phyloP scores from a whole-genome alignment of 805 yeast genomes.

The Kazachstania psychrophila region DNA sequence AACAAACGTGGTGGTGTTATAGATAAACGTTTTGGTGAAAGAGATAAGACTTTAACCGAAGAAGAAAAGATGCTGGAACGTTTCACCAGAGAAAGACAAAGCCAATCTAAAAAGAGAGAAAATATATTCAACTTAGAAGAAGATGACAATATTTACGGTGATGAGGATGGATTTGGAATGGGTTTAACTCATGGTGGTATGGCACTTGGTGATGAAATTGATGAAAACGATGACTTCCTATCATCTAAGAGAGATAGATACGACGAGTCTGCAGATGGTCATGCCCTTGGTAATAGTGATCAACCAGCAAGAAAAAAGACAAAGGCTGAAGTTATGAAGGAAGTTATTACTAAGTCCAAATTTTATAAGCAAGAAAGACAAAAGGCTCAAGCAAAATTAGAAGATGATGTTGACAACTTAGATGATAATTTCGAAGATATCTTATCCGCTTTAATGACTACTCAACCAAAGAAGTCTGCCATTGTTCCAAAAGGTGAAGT shows the following conservation, averaged over 20 bases:
- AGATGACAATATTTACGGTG: slow-evolving; percentile 38
- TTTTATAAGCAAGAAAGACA: slow-evolving; percentile 71
- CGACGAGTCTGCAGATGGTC: slow-evolving; percentile 35
- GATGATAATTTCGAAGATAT: slow-evolving; percentile 69
- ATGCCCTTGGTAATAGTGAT: slow-evolving; percentile 31
- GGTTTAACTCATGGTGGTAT: slow-evolving; percentile 75
- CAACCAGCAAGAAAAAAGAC: slow-evolving; percentile 56
- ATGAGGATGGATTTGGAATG: slow-evolving; percentile 30
- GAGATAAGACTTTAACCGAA: slow-evolving; percentile 54
- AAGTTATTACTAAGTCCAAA: slow-evolving; percentile 74
- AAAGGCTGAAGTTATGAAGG: slow-evolving; percentile 79
- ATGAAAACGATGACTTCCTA: slow-evolving; percentile 22
- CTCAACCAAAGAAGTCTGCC: slow-evolving; percentile 10
- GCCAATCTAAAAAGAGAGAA: slow-evolving; percentile 43
- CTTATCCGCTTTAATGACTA: slow-evolving; percentile 40
- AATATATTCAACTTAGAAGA: slow-evolving; percentile 70
- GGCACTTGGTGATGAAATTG: slow-evolving; percentile 47
- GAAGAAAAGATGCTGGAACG: slow-evolving; percentile 95
- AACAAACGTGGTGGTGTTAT: slow-evolving; percentile 70
- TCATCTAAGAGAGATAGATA: slow-evolving; percentile 22
- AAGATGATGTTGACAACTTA: slow-evolving; percentile 52
- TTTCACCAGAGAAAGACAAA: slow-evolving; percentile 80
- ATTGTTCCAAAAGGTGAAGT: slow-evolving; percentile 28
- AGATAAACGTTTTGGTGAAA: slow-evolving; percentile 91
- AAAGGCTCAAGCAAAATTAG: slow-evolving; percentile 47